These are phyloP conservation scores for Pinus tabuliformis DNA, from an alignment of 75 land plant genomes.

Conservation along the genomic window DNA sequence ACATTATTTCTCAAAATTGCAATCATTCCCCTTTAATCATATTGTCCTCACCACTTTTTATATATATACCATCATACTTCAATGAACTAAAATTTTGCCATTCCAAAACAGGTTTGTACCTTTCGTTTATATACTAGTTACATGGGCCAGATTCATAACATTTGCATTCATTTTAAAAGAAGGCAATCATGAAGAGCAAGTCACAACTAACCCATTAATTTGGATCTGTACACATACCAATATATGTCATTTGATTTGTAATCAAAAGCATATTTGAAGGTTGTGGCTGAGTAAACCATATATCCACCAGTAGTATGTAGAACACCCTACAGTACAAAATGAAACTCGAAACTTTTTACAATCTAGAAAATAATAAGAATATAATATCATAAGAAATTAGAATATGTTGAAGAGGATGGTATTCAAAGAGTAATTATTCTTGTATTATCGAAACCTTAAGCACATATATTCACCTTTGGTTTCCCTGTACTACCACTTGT, in stretches of 20 bases:
- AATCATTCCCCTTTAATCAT: no score
- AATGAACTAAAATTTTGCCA: neutral
- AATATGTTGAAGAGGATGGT: neutral
- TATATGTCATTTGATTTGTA: constrained; percentile 84
- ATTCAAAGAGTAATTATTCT: neutral
- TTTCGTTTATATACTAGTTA: neutral
- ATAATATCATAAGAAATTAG: constrained; percentile 1
- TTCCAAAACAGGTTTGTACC: neutral
- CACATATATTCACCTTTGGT: constrained; percentile 71
- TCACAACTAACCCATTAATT: neutral
- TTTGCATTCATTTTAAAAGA: neutral
- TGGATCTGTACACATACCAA: constrained; percentile 49
- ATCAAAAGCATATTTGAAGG: constrained; percentile 98
- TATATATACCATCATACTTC: neutral
- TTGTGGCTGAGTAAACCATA: constrained; percentile 93
- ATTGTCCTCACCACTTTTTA: neutral
- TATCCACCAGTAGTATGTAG: constrained; percentile 97
- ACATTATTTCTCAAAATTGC: no score
- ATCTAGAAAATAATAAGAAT: neutral
- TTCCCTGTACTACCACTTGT: constrained; percentile 99
- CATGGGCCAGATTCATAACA: neutral
- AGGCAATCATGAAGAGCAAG: neutral
- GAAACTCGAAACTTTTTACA: neutral
- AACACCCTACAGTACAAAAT: constrained; percentile 61
- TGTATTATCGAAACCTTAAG: neutral